Conservation (phyloP, 116 monocot species). For the Zostera marina region DNA sequence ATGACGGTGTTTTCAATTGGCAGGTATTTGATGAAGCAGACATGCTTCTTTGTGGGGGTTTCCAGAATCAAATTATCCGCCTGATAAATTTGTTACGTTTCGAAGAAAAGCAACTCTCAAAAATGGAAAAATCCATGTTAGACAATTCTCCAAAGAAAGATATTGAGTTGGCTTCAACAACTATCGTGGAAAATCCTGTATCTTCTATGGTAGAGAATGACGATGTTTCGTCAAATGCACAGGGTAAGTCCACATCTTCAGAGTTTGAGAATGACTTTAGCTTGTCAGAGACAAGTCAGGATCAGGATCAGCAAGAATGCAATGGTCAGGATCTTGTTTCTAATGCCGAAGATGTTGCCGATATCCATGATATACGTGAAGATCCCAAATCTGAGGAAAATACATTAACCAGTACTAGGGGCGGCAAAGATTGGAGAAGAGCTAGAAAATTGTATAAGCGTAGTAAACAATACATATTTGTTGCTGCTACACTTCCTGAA, state of each 20-base stretch:
- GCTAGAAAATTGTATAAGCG: slow-evolving; percentile 69
- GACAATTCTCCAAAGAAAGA: slow-evolving; percentile 4
- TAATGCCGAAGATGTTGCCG: slow-evolving; percentile 16
- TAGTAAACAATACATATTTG: slow-evolving; percentile 95
- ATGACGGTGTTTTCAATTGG: background rate
- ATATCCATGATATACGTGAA: slow-evolving; percentile 2
- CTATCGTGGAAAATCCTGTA: background rate
- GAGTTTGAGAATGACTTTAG: slow-evolving; percentile 3
- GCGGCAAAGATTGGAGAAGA: slow-evolving; percentile 61
- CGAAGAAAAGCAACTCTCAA: slow-evolving; percentile 80
- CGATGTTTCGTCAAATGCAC: background rate
- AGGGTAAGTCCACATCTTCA: background rate
- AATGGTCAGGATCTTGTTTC: slow-evolving; percentile 1
- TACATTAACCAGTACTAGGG: slow-evolving; percentile 3
- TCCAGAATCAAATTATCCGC: slow-evolving; percentile 79
- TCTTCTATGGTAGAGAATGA: slow-evolving; percentile 3
- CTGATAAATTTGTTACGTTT: slow-evolving; percentile 90
- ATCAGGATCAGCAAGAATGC: slow-evolving; percentile 13
- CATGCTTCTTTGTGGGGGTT: slow-evolving; percentile 97
- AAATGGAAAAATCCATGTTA: slow-evolving; percentile 11
- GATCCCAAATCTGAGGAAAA: slow-evolving; percentile 12
- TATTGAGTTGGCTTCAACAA: slow-evolving; percentile 1
- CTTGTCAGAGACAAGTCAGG: slow-evolving; percentile 1
- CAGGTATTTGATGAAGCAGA: slow-evolving; percentile 99
- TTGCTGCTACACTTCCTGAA: slow-evolving; percentile 91